Evolutionary conservation across 176 grass and related monocot species (phyloP).

Genomic region (maize (Zea mays)): Zm-B73-REFERENCE-NAM-5.0 NC_050098.1:180342501-180343000

Average conservation of each 20-base stretch:
- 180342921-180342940: not conserved
- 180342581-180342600: slow-evolving; percentile 93
- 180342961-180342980: slow-evolving; percentile 21
- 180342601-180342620: slow-evolving; percentile 15
- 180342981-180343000: slow-evolving; percentile 37
- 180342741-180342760: not conserved
- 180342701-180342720: not conserved
- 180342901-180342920: not conserved
- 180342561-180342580: slow-evolving; percentile 93
- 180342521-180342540: slow-evolving; percentile 99
- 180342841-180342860: not conserved
- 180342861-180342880: not conserved
- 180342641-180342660: slow-evolving; percentile 4
- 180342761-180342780: not conserved
- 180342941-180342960: not conserved
- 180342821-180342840: not conserved
- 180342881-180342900: not conserved
- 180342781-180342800: slow-evolving; percentile 11
- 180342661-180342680: not conserved
- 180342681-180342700: not conserved
- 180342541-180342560: slow-evolving; percentile 99
- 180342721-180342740: not conserved
- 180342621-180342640: slow-evolving; percentile 4
- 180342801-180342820: not conserved
- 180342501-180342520: slow-evolving; percentile 98